phyloP scores from a whole-genome alignment of 2,329 filamentous ascomycete genomes.

The Bertia moriformis region DNA sequence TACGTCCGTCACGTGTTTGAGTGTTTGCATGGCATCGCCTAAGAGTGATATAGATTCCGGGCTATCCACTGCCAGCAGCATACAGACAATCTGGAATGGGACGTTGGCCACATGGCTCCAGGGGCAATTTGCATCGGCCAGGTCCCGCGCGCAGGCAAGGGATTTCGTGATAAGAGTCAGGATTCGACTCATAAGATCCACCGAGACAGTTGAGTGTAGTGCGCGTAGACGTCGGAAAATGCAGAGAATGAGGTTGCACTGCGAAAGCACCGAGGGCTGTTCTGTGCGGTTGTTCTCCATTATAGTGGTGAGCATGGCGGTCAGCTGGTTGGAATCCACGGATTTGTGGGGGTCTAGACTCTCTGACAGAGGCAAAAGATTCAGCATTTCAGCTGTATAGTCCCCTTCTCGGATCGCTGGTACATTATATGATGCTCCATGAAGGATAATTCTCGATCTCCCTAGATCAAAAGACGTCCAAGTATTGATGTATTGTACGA shows the following conservation, averaged over 20 bases:
- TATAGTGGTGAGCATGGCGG: constrained; percentile 23
- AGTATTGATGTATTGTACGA: constrained; percentile 40
- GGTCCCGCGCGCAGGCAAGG: constrained; percentile 27
- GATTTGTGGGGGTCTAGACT: constrained; percentile 34
- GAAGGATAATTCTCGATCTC: constrained; percentile 31
- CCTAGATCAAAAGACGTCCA: constrained; percentile 46
- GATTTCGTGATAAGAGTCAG: constrained; percentile 27
- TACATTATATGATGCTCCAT: constrained; percentile 26
- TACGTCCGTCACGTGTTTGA: constrained; percentile 22
- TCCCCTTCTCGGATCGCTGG: constrained; percentile 21
- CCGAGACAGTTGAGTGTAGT: constrained; percentile 28
- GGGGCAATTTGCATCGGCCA: constrained; percentile 26
- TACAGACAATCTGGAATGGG: constrained; percentile 41
- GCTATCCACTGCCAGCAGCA: constrained; percentile 37
- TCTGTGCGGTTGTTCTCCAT: constrained; percentile 21
- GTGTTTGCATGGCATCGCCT: constrained; percentile 30
- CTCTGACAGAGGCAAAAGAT: constrained; percentile 34
- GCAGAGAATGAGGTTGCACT: constrained; percentile 38
- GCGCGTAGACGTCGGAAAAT: constrained; percentile 37
- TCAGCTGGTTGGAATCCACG: constrained; percentile 23
- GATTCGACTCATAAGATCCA: constrained; percentile 26
- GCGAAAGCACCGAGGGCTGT: constrained; percentile 28
- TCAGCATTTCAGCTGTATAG: constrained; percentile 30
- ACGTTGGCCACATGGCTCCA: constrained; percentile 48
- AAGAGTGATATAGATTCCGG: constrained; percentile 29